Percentiles rank a stretch among this genome's conserved stretches.
Conservation (phyloP, 78 protist genomes). For the Dictyostelium citrinum region DNA sequence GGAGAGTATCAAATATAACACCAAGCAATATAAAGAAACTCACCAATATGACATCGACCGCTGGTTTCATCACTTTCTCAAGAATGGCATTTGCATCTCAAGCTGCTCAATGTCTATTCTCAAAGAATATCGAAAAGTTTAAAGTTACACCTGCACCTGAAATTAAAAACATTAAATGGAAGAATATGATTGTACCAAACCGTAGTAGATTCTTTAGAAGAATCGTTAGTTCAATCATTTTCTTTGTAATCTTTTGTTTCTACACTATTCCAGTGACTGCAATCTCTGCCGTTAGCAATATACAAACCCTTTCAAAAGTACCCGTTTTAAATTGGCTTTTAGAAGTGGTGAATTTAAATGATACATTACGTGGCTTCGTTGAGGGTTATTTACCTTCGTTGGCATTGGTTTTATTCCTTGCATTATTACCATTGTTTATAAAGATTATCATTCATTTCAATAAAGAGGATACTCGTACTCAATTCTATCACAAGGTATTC, state of each 20-base stretch:
- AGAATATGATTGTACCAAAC: conserved; percentile 8
- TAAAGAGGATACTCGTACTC: conserved; percentile 44
- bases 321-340: conserved; percentile 48
- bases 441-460: conserved; percentile 3
- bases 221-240: background rate
- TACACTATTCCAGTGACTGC: conserved; percentile 64
- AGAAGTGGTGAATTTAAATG: conserved; percentile 24
- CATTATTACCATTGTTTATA: conserved; percentile 57
- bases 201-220: conserved; percentile 24
- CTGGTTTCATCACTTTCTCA: conserved; percentile 64
- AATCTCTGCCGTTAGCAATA: conserved; percentile 21
- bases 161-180: conserved; percentile 52
- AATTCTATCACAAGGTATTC: conserved; percentile 47
- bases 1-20: conserved; percentile 43
- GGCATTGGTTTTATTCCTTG: conserved; percentile 75
- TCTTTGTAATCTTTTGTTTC: conserved; percentile 66
- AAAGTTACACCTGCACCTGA: conserved; percentile 49
- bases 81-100: conserved; percentile 46
- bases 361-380: conserved; percentile 35
- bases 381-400: conserved; percentile 75
- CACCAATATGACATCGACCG: background rate
- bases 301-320: conserved; percentile 50
- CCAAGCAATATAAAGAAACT: conserved; percentile 11
- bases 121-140: conserved; percentile 15
- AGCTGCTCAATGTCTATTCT: conserved; percentile 23